These are phyloP conservation scores for Allium cepa DNA, from an alignment of 106 monocot species.

Conservation along the genomic window DNA sequence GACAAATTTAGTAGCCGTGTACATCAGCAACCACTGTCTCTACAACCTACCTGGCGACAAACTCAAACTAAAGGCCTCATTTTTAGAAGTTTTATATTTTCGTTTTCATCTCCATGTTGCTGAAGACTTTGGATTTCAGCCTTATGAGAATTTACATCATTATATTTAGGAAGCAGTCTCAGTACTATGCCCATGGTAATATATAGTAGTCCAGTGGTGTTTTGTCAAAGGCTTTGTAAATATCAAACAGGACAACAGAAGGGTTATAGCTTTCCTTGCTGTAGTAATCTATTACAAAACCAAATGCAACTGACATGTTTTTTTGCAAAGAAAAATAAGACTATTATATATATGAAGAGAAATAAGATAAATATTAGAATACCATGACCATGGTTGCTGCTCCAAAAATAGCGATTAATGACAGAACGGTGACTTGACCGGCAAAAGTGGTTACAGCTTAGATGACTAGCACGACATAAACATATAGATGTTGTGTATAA, in stretches of 20 bases:
- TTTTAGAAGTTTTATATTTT: neutral
- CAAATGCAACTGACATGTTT: too few relatives aligned
- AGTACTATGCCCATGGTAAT: slow-evolving; percentile 53
- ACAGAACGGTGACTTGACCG: slow-evolving; percentile 75
- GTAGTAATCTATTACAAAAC: slow-evolving; percentile 37
- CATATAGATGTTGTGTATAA: slow-evolving; percentile 60
- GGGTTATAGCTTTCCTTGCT: too few relatives aligned
- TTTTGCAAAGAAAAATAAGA: too few relatives aligned
- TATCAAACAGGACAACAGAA: slow-evolving; percentile 43
- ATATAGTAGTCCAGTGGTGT: slow-evolving; percentile 1
- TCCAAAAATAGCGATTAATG: slow-evolving; percentile 73
- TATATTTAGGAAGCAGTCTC: slow-evolving; percentile 43
- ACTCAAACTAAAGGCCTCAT: neutral
- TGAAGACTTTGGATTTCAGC: neutral
- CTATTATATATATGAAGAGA: too few relatives aligned
- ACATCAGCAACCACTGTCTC: too few relatives aligned
- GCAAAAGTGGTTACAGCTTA: slow-evolving; percentile 81
- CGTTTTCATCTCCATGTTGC: neutral
- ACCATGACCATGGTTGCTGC: too few relatives aligned
- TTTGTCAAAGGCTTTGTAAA: slow-evolving; percentile 62
- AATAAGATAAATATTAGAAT: too few relatives aligned
- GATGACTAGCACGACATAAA: slow-evolving; percentile 65
- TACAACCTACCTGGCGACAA: too few relatives aligned
- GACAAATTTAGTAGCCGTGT: too few relatives aligned
- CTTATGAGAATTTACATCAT: slow-evolving; percentile 4